A percentile compares a stretch with the other conserved stretches of the same genome.
Evolutionary conservation across 208 protist genomes (phyloP).

Genomic region (Trypanosoma melophagium): DNA sequence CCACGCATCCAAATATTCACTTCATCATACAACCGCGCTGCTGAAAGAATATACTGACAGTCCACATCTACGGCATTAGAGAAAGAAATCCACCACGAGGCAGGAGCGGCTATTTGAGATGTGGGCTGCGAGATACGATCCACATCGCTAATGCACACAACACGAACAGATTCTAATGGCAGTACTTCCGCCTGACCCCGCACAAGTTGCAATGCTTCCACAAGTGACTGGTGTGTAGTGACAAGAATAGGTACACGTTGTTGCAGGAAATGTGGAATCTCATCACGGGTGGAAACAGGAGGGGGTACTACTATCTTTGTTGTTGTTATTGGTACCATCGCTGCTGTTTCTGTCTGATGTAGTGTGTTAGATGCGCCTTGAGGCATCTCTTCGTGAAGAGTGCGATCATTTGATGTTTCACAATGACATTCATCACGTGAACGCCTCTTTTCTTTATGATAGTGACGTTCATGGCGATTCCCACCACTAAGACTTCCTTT

Average conservation of each 20-base stretch:
- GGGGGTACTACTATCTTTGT: no score
- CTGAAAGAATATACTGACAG: constrained; percentile 70
- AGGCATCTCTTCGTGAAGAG: background rate
- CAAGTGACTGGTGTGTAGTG: constrained; percentile 42
- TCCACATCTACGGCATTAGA: constrained; percentile 74
- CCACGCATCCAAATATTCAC: constrained; percentile 41
- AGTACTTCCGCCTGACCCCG: constrained; percentile 33
- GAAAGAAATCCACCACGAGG: constrained; percentile 58
- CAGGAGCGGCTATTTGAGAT: constrained; percentile 31
- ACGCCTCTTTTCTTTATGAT: background rate
- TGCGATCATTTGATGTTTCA: no score
- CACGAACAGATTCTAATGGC: constrained; percentile 63
- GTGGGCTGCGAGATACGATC: constrained; percentile 48
- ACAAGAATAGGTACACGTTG: constrained; percentile 51
- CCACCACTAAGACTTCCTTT: background rate
- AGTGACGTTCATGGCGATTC: background rate
- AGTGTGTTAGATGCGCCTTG: constrained; percentile 6
- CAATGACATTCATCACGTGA: background rate
- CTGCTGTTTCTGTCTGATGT: background rate
- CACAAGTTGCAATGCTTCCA: constrained; percentile 36
- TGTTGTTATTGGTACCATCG: background rate
- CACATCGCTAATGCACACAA: constrained; percentile 42
- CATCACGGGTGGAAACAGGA: constrained; percentile 16
- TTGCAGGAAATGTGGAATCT: constrained; percentile 37
- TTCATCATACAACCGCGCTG: constrained; percentile 33